These are phyloP conservation scores for Cladosporium halotolerans DNA, from an alignment of 2,329 filamentous ascomycete genomes.

Conservation along the genomic window DNA sequence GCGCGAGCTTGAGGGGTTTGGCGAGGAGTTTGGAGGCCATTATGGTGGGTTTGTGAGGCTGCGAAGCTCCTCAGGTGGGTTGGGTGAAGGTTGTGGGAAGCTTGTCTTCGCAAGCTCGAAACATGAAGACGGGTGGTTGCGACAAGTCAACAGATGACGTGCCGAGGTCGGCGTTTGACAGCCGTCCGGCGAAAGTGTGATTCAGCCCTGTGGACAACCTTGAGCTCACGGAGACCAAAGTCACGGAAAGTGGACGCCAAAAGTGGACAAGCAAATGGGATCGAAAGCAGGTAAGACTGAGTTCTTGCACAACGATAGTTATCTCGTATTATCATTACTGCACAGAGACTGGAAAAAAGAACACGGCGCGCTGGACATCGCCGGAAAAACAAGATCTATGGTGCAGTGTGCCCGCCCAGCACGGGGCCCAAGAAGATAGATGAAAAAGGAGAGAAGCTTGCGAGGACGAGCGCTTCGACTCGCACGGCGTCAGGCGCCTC, in stretches of 20 bases:
- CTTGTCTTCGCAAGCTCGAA: background rate
- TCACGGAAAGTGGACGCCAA: background rate
- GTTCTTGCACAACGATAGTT: background rate
- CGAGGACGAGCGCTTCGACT: background rate
- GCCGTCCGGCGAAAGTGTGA: too few relatives aligned
- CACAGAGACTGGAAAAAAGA: background rate
- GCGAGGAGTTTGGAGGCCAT: slow-evolving; percentile 57
- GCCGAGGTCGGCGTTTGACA: slow-evolving; percentile 7
- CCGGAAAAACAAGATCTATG: background rate
- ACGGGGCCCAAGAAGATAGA: background rate
- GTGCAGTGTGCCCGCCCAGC: background rate
- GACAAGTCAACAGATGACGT: slow-evolving; percentile 7
- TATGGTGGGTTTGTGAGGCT: background rate
- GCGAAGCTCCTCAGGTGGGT: background rate
- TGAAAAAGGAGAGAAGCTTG: background rate
- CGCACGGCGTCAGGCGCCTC: background rate
- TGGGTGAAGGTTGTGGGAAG: too few relatives aligned
- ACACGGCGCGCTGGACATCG: background rate
- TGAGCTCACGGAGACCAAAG: too few relatives aligned
- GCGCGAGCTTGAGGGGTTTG: slow-evolving; percentile 70
- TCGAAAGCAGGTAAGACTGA: background rate
- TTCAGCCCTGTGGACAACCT: too few relatives aligned
- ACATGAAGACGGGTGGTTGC: background rate
- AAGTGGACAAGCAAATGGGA: background rate
- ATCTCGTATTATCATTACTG: background rate